Evolutionary conservation across 179 eudicot genomes (phyloP).

Genomic region (Drosera spatulata): DNA sequence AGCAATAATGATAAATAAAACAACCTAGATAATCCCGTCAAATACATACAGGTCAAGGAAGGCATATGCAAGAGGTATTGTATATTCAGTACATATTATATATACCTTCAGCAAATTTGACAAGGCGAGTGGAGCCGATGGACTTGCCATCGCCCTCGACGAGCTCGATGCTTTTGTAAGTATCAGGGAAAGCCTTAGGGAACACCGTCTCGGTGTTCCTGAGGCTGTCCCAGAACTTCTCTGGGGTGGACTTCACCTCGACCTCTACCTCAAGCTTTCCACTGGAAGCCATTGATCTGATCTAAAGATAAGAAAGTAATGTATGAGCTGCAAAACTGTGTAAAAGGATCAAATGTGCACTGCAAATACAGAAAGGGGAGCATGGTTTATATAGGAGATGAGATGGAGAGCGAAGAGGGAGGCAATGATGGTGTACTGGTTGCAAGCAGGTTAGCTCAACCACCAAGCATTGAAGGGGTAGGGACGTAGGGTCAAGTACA

Average conservation of each 20-base stretch:
- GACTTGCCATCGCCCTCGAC: slow-evolving; percentile 77
- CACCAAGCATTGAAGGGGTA: not conserved
- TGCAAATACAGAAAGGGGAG: not conserved
- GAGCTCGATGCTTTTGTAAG: slow-evolving; percentile 62
- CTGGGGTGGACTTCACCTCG: slow-evolving; percentile 42
- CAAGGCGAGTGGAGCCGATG: slow-evolving; percentile 56
- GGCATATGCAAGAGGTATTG: no score
- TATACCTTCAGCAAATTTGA: slow-evolving; percentile 52
- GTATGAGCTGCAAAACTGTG: no score
- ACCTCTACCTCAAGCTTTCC: slow-evolving; percentile 50
- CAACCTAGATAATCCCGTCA: no score
- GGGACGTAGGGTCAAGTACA: no score
- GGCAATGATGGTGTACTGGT: not conserved
- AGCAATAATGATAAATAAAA: no score
- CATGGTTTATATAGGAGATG: not conserved
- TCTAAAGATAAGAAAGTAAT: not conserved
- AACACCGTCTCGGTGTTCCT: slow-evolving; percentile 44
- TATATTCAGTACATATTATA: no score
- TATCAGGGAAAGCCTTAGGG: slow-evolving; percentile 58
- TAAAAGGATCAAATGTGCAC: not conserved
- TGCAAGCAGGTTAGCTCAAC: slow-evolving; percentile 1
- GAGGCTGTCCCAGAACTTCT: slow-evolving; percentile 48
- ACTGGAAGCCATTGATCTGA: slow-evolving; percentile 13
- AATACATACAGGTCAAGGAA: no score
- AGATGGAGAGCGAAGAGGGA: not conserved